Conservation (phyloP, 192 early-diverging fungal genomes). For the Chytriomyces confervae region DNA sequence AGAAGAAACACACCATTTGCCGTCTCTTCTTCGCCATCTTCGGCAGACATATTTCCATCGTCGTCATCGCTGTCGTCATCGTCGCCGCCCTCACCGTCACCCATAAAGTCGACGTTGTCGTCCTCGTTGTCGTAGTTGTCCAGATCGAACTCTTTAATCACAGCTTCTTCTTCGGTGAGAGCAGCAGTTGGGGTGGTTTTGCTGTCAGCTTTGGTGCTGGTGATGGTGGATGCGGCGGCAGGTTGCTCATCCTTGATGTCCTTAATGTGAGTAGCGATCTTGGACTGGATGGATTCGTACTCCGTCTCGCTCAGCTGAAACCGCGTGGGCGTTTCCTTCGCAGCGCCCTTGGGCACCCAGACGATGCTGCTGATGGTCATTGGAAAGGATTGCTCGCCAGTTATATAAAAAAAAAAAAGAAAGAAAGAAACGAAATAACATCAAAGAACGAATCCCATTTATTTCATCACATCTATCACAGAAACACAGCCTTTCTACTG, state of each 20-base stretch:
- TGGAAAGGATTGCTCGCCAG: not conserved
- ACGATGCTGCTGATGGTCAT: constrained; percentile 80
- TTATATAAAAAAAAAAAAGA: constrained; percentile 23
- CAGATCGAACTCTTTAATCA: constrained; percentile 75
- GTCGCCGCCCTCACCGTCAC: constrained; percentile 15
- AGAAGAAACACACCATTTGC: constrained; percentile 11
- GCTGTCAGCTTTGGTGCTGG: not conserved
- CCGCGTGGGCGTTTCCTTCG: constrained; percentile 77
- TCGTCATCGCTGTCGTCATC: constrained; percentile 40
- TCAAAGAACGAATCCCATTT: no score
- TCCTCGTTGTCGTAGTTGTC: constrained; percentile 92
- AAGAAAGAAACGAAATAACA: not conserved
- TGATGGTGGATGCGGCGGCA: not conserved
- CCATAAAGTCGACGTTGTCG: constrained; percentile 28
- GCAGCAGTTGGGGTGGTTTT: not conserved
- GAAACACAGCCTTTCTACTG: no score
- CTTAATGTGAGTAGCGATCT: constrained; percentile 66
- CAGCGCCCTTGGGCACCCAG: constrained; percentile 94
- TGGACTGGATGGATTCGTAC: constrained; percentile 76
- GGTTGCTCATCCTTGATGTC: constrained; percentile 32
- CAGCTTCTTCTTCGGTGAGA: constrained; percentile 40
- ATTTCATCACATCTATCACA: no score
- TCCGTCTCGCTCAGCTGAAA: constrained; percentile 89
- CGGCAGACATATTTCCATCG: constrained; percentile 40
- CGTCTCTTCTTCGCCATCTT: constrained; percentile 38